Percentiles rank a stretch among this genome's conserved stretches.
Conservation (phyloP, 2,329 filamentous ascomycete species). For the Alternaria infectoria region DNA sequence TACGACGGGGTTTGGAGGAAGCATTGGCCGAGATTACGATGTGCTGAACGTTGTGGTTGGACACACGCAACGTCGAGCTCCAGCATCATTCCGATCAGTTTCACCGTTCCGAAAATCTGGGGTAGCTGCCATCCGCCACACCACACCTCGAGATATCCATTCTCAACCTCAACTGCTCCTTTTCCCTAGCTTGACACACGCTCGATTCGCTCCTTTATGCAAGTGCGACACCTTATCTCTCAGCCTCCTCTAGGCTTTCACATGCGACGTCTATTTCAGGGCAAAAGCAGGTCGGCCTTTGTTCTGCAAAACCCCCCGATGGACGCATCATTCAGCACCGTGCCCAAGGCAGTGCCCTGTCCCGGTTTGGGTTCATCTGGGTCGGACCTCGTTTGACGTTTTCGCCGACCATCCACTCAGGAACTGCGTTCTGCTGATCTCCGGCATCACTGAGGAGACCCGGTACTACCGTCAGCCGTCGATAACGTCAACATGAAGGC, state of each 20-base stretch:
- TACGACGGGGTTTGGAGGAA: not conserved
- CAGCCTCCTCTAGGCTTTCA: not conserved
- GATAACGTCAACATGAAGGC: conserved; percentile 16
- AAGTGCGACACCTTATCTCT: not conserved
- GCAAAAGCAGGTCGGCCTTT: not conserved
- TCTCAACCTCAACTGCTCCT: not conserved
- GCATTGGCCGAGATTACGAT: conserved; percentile 2
- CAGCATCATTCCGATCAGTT: conserved; percentile 11
- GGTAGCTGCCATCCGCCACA: conserved; percentile 2
- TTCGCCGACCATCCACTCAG: conserved; percentile 23
- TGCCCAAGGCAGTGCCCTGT: not conserved
- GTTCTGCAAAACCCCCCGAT: conserved; percentile 6
- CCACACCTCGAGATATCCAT: not conserved
- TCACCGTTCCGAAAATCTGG: conserved; percentile 12
- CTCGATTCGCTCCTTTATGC: not conserved
- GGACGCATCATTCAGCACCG: conserved; percentile 13
- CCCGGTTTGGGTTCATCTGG: conserved; percentile 2
- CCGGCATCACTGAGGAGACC: conserved; percentile 33
- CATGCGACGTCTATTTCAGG: conserved; percentile 1
- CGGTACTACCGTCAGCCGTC: conserved; percentile 17
- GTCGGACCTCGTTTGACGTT: conserved; percentile 13
- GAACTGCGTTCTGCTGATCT: conserved; percentile 13
- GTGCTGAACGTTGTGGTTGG: not conserved
- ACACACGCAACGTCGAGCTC: not conserved
- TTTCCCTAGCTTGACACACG: not conserved